Base-by-base conservation (phyloP, 106 monocot species). In the Gastrodia elata region DNA sequence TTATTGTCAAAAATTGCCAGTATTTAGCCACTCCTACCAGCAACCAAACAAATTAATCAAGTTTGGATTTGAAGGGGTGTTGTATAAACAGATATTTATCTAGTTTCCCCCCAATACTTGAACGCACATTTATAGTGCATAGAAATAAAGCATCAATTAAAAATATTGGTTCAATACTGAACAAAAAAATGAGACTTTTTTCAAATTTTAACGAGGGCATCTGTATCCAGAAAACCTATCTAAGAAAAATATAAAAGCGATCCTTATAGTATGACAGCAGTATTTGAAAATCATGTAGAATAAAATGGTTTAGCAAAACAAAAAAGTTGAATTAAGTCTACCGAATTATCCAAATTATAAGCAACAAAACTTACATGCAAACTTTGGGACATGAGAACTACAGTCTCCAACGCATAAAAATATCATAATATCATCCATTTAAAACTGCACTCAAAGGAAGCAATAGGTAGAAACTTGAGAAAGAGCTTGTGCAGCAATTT, bases 391-490 rank as follows among this genome's bases (percentile, higher is more conserved):
- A 69, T 22, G 69, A 69, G 39, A 40, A 40, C 39, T 69, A 69
- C 37, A 41, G 5, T 40, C 38, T 40, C 40, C 38, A 69, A 25
- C n/a, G 69, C 40, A 69, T 40, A 40, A 40, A 69, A 69, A 69
- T 69, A 69, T 69, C 69, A 69, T 25, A 69, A 69, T 11, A 69
- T 69, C 69, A 39, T 39, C 39, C 39, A 68, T 69, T 24, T 40
- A 69, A 69, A 40, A 40, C 69, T 69, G 69, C 69, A 69, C 69
- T 69, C 69, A 69, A 27, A 69, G 40, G 69, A 69, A 69, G 69
- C 16, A 40, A 69, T 15, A 69, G 39, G 18, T 39, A 69, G 24
- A 39, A 69, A 39, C 20, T 39, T 69, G 5, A 69, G 38, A 22
- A 69, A 35, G n/a, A 22, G 25, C 16, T 27, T 40, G 33, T 25